Evolutionary conservation across 2,329 filamentous ascomycete genomes (phyloP).

Genomic region (Knufia fluminis): DNA sequence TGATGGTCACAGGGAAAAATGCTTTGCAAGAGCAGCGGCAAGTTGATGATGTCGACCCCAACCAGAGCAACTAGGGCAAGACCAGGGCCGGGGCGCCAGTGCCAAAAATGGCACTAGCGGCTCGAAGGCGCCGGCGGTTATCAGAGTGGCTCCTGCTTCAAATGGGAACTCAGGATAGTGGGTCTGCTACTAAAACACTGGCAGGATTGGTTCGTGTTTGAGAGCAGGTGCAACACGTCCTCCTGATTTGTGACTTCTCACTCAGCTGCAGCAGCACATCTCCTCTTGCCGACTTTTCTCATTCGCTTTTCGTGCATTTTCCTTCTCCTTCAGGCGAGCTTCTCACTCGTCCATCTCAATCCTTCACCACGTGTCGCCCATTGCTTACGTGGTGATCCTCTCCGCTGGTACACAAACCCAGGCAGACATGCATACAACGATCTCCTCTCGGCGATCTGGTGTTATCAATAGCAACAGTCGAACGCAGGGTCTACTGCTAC

Average conservation of each 20-base stretch:
- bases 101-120: conserved; percentile 4
- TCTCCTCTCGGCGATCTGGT: not conserved
- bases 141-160: conserved; percentile 1
- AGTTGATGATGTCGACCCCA: conserved; percentile 9
- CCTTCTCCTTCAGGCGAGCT: not conserved
- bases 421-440: not conserved
- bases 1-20: conserved; percentile 10
- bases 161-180: not conserved
- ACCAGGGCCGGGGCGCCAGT: conserved; percentile 5
- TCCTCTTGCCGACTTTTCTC: not conserved
- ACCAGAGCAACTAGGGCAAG: not conserved
- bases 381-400: not conserved
- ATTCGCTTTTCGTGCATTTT: not conserved
- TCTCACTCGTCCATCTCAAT: not conserved
- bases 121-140: conserved; percentile 5
- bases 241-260: conserved; percentile 1
- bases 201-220: not conserved
- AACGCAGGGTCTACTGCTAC: not conserved
- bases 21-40: conserved; percentile 6
- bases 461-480: not conserved
- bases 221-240: not conserved
- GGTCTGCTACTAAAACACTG: not conserved
- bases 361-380: conserved; percentile 1
- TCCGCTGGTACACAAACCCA: not conserved
- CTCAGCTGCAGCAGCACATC: not conserved